Conservation (phyloP, 2,329 filamentous ascomycete species). For the Verticillium isaacii region DNA sequence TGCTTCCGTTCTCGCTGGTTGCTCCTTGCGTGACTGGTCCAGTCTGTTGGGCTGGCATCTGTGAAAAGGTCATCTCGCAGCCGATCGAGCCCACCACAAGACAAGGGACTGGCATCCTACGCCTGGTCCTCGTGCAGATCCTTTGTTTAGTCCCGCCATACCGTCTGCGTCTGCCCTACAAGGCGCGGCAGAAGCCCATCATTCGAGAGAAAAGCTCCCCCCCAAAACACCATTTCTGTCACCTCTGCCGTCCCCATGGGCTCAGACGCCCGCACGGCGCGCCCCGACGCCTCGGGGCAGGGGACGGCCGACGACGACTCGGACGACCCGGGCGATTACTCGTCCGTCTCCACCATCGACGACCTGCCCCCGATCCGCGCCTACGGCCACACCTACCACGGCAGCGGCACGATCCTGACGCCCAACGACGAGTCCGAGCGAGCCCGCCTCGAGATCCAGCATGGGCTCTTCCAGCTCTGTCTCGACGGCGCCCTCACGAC, state of each 20-base stretch:
- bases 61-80: background rate
- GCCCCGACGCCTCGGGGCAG: slow-evolving; percentile 2
- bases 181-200: background rate
- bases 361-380: slow-evolving; percentile 25
- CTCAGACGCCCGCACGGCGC: background rate
- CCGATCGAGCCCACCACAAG: background rate
- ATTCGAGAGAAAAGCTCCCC: background rate
- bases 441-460: slow-evolving; percentile 24
- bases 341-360: slow-evolving; percentile 25
- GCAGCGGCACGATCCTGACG: slow-evolving; percentile 25
- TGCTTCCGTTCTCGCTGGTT: background rate
- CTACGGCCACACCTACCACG: slow-evolving; percentile 31
- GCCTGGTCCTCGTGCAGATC: background rate
- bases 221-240: too few species aligned
- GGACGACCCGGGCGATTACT: slow-evolving; percentile 20
- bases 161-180: background rate
- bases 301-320: background rate
- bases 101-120: background rate
- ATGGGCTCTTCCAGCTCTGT: slow-evolving; percentile 28
- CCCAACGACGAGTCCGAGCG: slow-evolving; percentile 29
- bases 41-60: background rate
- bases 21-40: background rate
- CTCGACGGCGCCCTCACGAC: slow-evolving; percentile 25
- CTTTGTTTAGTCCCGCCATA: background rate
- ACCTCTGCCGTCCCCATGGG: background rate